phyloP scores from a whole-genome alignment of 805 yeast genomes.

The Clavispora santaluciae region DNA sequence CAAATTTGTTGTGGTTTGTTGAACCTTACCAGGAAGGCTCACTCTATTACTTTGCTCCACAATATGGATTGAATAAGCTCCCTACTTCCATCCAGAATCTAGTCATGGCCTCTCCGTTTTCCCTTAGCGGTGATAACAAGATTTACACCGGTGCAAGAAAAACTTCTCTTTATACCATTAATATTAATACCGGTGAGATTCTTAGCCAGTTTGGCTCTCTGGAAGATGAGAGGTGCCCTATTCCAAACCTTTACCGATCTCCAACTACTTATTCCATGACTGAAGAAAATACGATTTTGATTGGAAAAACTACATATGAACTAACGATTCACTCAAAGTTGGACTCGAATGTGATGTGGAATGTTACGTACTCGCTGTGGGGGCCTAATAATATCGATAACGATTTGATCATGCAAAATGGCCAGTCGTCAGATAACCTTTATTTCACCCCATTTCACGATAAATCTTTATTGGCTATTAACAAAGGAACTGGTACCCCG shows the following conservation, averaged over 20 bases:
- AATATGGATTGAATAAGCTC: slow-evolving; percentile 69
- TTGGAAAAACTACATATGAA: slow-evolving; percentile 72
- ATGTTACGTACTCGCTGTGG: slow-evolving; percentile 84
- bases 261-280: not conserved
- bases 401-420: slow-evolving; percentile 45
- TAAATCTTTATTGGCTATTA: slow-evolving; percentile 70
- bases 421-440: slow-evolving; percentile 61
- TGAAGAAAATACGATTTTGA: slow-evolving; percentile 35
- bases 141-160: slow-evolving; percentile 81
- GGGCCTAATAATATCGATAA: slow-evolving; percentile 83
- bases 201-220: slow-evolving; percentile 57
- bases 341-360: slow-evolving; percentile 61
- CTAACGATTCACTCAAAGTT: slow-evolving; percentile 71
- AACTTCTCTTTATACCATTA: slow-evolving; percentile 70
- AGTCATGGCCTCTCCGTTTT: slow-evolving; percentile 81
- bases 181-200: slow-evolving; percentile 70
- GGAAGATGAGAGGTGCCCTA: slow-evolving; percentile 29
- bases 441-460: slow-evolving; percentile 84
- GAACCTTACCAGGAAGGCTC: slow-evolving; percentile 88
- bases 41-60: slow-evolving; percentile 72
- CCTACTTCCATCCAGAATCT: slow-evolving; percentile 78
- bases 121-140: slow-evolving; percentile 68
- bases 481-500: slow-evolving; percentile 62
- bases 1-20: slow-evolving; percentile 67
- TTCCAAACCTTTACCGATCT: slow-evolving; percentile 22